A percentile compares a stretch with the other conserved stretches of the same genome.
Evolutionary conservation across 345 rosid species (phyloP).

Genomic region (Salix dunnii): DNA sequence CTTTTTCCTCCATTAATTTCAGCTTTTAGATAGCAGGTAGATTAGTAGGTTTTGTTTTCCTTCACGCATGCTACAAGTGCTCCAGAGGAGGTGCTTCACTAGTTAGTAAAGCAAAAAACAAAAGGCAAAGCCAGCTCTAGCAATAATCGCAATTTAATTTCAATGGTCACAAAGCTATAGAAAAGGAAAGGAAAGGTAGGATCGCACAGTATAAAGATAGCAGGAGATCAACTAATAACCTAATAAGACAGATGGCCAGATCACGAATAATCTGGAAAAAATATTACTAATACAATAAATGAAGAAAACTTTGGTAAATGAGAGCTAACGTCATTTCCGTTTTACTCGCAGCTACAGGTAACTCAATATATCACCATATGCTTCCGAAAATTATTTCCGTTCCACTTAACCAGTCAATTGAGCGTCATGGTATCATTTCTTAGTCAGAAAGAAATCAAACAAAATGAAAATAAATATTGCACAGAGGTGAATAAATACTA

Average conservation of each 20-base stretch:
- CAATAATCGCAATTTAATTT: neutral
- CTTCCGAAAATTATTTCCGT: no score
- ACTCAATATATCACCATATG: neutral
- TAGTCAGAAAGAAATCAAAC: neutral
- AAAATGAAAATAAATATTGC: neutral
- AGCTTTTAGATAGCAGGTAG: neutral
- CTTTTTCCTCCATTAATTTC: neutral
- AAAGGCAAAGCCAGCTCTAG: neutral
- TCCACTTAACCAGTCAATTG: neutral
- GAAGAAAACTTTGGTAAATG: neutral
- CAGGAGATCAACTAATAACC: neutral
- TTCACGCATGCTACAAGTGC: neutral
- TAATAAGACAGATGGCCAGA: neutral
- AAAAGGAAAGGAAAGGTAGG: neutral
- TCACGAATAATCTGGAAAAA: neutral
- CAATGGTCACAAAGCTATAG: neutral
- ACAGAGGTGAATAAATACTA: slow-evolving; percentile 20
- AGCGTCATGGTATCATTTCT: neutral
- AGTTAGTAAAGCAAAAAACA: neutral
- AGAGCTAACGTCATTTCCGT: neutral
- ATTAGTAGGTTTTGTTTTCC: neutral
- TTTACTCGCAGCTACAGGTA: neutral
- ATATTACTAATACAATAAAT: neutral
- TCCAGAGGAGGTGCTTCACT: neutral
- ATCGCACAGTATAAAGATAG: neutral